Conservation (phyloP, 2,329 filamentous ascomycete species). For the Ophiocordyceps australis region DNA sequence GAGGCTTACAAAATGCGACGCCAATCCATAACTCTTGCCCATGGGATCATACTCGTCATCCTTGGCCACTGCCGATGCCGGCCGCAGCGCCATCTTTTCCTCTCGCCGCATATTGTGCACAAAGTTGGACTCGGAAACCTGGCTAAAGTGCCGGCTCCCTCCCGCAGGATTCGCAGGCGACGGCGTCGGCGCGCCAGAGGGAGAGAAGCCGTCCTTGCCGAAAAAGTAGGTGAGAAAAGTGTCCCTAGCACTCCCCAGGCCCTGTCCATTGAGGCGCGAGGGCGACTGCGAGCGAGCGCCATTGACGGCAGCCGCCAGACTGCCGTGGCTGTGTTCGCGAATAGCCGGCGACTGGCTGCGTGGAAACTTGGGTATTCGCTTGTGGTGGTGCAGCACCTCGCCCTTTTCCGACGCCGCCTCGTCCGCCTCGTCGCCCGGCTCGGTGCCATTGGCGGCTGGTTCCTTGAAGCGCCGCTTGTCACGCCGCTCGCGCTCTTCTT, state of each 20-base stretch:
- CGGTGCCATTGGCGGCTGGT: conserved; percentile 60
- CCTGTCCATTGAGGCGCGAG: conserved; percentile 39
- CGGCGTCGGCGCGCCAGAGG: conserved; percentile 18
- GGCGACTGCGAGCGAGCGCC: conserved; percentile 23
- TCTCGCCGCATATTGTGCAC: conserved; percentile 68
- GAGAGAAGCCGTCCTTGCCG: conserved; percentile 63
- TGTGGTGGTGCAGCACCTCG: conserved; percentile 30
- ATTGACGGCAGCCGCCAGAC: conserved; percentile 49
- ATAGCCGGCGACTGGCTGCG: conserved; percentile 75
- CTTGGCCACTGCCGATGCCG: conserved; percentile 20
- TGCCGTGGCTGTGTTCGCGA: conserved; percentile 43
- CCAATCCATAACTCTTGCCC: conserved; percentile 19
- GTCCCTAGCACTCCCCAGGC: conserved; percentile 51
- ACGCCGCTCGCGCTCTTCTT: conserved; percentile 72
- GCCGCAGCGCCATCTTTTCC: conserved; percentile 34
- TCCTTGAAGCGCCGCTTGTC: conserved; percentile 75
- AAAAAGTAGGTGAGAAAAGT: conserved; percentile 99
- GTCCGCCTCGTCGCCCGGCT: conserved; percentile 50
- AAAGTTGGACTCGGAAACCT: conserved; percentile 64
- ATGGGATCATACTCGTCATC: conserved; percentile 25
- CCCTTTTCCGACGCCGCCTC: conserved; percentile 25
- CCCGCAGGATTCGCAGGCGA: conserved; percentile 4
- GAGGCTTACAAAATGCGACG: conserved; percentile 38
- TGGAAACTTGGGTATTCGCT: conserved; percentile 20
- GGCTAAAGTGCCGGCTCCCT: conserved; percentile 50